Base-by-base conservation (phyloP, 768 basidiomycete species). In the Mycena amicta region DNA sequence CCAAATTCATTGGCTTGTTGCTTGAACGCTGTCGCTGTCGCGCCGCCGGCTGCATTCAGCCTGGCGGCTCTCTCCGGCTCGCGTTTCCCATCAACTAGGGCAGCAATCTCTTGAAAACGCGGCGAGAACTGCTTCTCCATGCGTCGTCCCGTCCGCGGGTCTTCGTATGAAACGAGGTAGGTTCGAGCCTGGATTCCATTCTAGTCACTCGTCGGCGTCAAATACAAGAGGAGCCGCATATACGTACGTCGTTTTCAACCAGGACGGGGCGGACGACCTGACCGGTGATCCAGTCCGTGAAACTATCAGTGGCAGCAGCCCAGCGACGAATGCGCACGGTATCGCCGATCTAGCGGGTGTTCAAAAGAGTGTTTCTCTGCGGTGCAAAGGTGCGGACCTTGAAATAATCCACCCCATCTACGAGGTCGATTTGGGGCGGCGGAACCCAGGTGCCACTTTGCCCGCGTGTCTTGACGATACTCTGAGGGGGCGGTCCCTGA, bases 331-430 rank as follows among this genome's bases (percentile, higher is more conserved):
- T 40, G 40, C 62, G 62, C 13, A 63, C 62, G 2, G 5, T 31
- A 4, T 59, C 52, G 11, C 62, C 62, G 12, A 57, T 63, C 62
- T 63, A 39, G 15, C 37, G 4, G 5, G 11, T 15, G 2, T 15
- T 20, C 6, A 41, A 22, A 13, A 4, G n/a, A 4, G 27, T 4
- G 18, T 2, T 16, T 39, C 6, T 13, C 22, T 43, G 6, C 13
- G 23, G 26, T 8, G 4, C 22, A 23, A n/a, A 16, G 13, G 8
- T 22, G 5, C n/a, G 12, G 0, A 59, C 62, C 58, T 40, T 59
- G 58, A 59, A 63, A 45, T 59, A 59, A 46, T 59, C 52, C 4
- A 59, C 39, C 12, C 62, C 62, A 25, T 63, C 62, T 31, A 56
- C 40, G 16, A 63, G 55, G 20, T 63, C 62, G 40, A 26, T 28